Base-by-base conservation (phyloP, 352 stramenopile genomes). In the Phytophthora agathidicida region DNA sequence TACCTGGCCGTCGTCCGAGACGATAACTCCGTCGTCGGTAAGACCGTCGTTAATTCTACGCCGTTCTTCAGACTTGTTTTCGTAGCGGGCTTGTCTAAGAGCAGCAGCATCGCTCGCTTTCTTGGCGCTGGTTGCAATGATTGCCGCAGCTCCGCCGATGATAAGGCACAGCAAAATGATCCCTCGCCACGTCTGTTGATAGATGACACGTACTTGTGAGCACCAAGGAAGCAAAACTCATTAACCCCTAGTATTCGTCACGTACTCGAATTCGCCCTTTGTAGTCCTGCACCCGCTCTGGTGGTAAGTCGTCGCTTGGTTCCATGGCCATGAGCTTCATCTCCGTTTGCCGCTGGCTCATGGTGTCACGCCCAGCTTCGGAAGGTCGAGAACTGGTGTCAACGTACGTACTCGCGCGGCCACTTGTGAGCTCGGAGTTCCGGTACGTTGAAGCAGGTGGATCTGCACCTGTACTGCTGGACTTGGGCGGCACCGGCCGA, bases 251-350 rank as follows among this genome's bases (percentile, higher is more conserved):
- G 14, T 22, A 49, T 8, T 36, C n/a, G 16, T 24, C 26, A 64
- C 58, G 47, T 61, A 68, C 64, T 19, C 74, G 70, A 49, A 88
- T 77, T 33, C 80, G 78, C n/a, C 84, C 84, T 43, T 88, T 91
- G 68, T 91, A 91, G 67, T 88, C 72, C 17, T 65, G 63, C 37
- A 62, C 59, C 7, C 64, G 68, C 59, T 87, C 77, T 4, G 66
- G 64, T 13, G 45, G 44, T 5, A 26, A 23, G 5, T 30, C 48
- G 6, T 70, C 62, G 20, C 70, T 73, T 3, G 45, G 68, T 26
- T 86, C 71, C 33, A 81, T 59, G 26, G 75, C 77, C 65, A 69
- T 76, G 64, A 88, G 72, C 59, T 84, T 84, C 68, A 86, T 87
- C 42, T 89, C 77, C 11, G 73, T 89, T 35, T 72, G 66, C 7